These are phyloP conservation scores for Saccharomycopsis sp. DNA, from an alignment of 805 yeast genomes.

Conservation along the genomic window DNA sequence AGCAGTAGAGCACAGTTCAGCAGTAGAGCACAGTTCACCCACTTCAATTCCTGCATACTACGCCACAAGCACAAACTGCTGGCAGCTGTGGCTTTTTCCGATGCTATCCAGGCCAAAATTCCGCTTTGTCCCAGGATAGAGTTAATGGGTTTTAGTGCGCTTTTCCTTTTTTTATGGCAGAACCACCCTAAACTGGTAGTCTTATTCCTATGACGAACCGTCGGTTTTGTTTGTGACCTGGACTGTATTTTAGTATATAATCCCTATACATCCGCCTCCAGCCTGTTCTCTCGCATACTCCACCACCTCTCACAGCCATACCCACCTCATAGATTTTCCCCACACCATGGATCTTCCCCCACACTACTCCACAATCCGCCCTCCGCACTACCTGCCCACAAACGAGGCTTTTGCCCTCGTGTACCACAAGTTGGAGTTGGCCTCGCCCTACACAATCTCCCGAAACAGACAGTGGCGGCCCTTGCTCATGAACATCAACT, in stretches of 20 bases:
- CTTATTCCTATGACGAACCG: background rate
- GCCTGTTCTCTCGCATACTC: no score
- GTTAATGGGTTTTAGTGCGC: background rate
- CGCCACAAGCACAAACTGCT: no score
- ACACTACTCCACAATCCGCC: conserved; percentile 1
- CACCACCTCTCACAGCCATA: background rate
- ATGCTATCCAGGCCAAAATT: background rate
- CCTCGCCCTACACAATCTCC: conserved; percentile 7
- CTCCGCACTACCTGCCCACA: conserved; percentile 3
- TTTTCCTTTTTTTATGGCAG: background rate
- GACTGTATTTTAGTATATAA: background rate
- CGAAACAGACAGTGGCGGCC: conserved; percentile 11
- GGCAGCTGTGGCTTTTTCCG: background rate
- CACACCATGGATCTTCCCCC: conserved; percentile 1
- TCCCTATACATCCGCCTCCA: no score
- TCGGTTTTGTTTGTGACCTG: background rate
- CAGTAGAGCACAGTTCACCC: no score
- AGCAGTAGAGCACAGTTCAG: no score
- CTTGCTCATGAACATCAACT: conserved; percentile 7
- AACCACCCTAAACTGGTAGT: background rate
- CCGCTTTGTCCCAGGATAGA: background rate
- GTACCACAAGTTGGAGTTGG: conserved; percentile 9
- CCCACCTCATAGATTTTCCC: no score
- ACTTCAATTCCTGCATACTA: no score
- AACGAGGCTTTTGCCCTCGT: background rate